phyloP scores from a whole-genome alignment of 345 rosid genomes.

The Gossypium anomalum region DNA sequence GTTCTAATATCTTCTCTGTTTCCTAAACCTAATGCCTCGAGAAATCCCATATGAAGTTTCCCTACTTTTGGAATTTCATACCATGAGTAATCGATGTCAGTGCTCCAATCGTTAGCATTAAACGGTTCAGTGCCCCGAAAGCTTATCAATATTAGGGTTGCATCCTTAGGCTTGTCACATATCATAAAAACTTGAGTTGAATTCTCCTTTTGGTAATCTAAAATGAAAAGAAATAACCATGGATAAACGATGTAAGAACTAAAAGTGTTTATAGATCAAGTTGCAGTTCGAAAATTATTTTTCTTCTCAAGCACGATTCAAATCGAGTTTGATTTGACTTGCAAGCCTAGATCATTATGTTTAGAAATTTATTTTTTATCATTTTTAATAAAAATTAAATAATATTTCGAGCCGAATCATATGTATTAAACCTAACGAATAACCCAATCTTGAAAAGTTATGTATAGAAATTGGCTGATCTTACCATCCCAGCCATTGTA shows the following conservation, averaged over 20 bases:
- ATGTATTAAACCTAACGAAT: no score
- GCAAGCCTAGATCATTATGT: no score
- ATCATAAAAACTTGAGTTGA: conserved; percentile 70
- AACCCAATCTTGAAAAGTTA: no score
- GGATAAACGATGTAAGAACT: background rate
- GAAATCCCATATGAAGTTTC: conserved; percentile 74
- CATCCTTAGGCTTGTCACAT: conserved; percentile 70
- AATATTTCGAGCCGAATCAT: no score
- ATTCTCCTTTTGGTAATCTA: conserved; percentile 67
- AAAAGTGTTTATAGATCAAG: no score
- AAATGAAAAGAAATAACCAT: background rate
- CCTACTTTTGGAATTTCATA: conserved; percentile 66
- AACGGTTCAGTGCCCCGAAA: conserved; percentile 89
- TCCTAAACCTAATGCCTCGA: conserved; percentile 85
- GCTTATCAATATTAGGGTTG: conserved; percentile 65
- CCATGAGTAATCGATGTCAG: conserved; percentile 85
- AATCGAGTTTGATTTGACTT: no score
- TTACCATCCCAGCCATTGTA: conserved; percentile 88
- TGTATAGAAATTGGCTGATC: background rate
- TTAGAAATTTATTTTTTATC: no score
- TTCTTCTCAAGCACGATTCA: no score
- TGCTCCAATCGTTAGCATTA: conserved; percentile 78
- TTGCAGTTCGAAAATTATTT: no score
- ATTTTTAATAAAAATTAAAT: no score
- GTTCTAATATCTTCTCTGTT: conserved; percentile 41